Evolutionary conservation across 2,329 filamentous ascomycete genomes (phyloP).

Genomic region (Ceratocystiopsis minuta): DNA sequence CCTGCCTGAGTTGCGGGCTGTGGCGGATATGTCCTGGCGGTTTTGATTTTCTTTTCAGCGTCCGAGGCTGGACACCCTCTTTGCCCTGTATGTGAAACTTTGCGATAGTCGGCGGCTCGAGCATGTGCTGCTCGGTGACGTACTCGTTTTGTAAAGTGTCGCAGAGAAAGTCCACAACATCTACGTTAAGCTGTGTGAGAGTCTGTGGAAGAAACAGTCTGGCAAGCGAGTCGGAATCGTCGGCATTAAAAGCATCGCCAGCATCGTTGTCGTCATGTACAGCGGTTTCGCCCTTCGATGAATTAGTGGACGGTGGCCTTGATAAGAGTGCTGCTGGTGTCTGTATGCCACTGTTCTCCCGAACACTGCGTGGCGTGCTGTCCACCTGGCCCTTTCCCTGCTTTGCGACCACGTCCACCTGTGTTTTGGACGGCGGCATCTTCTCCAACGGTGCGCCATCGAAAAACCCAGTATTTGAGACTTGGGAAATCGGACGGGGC

Average conservation of each 20-base stretch:
- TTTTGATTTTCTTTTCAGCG: slow-evolving; percentile 19
- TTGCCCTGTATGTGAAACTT: slow-evolving; percentile 11
- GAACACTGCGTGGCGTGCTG: slow-evolving; percentile 7
- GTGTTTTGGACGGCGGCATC: slow-evolving; percentile 13
- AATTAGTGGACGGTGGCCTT: slow-evolving; percentile 1
- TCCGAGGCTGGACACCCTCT: slow-evolving; percentile 10
- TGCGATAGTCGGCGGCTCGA: slow-evolving; percentile 22
- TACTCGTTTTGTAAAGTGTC: slow-evolving; percentile 39
- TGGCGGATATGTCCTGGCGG: background rate
- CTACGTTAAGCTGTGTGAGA: slow-evolving; percentile 32
- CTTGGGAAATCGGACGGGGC: slow-evolving; percentile 17
- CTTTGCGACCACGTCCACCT: slow-evolving; percentile 8
- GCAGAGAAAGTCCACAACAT: slow-evolving; percentile 41
- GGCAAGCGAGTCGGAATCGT: too few species aligned
- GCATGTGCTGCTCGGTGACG: slow-evolving; percentile 30
- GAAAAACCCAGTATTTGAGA: slow-evolving; percentile 16
- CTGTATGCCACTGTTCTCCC: slow-evolving; percentile 7
- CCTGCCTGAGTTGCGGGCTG: slow-evolving; percentile 17
- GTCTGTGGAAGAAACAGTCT: slow-evolving; percentile 33
- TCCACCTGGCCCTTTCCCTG: slow-evolving; percentile 9
- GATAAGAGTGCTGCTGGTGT: too few species aligned
- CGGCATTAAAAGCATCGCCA: background rate
- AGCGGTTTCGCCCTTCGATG: slow-evolving; percentile 5
- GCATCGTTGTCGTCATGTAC: slow-evolving; percentile 15
- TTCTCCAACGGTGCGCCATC: slow-evolving; percentile 17